Evolutionary conservation across 2,329 filamentous ascomycete species (phyloP).

Genomic region (Aspergillus sp.): DNA sequence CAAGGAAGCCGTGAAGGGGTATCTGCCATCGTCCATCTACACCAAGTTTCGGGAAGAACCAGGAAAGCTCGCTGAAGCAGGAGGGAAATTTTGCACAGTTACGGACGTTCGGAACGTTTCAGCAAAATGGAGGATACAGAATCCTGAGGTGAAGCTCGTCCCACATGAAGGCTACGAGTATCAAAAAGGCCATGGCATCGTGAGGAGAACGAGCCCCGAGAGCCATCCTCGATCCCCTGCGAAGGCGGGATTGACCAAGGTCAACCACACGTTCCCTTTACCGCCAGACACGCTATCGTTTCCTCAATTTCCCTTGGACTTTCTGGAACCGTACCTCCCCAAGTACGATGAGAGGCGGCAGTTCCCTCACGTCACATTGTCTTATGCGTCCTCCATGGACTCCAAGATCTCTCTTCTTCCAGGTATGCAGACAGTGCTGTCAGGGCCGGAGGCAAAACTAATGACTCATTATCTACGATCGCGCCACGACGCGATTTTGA

Average conservation of each 20-base stretch:
- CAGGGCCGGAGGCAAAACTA: slow-evolving; percentile 76
- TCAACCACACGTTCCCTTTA: slow-evolving; percentile 18
- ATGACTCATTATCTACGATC: slow-evolving; percentile 92
- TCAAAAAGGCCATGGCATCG: slow-evolving; percentile 42
- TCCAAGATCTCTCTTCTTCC: slow-evolving; percentile 72
- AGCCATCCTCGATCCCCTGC: slow-evolving; percentile 9
- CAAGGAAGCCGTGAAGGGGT: slow-evolving; percentile 45
- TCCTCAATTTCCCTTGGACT: slow-evolving; percentile 42
- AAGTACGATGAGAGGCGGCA: slow-evolving; percentile 26
- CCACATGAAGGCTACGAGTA: slow-evolving; percentile 46
- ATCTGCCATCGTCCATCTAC: slow-evolving; percentile 49
- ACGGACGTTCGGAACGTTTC: slow-evolving; percentile 49
- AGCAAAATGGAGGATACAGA: slow-evolving; percentile 47
- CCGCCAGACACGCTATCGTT: slow-evolving; percentile 45
- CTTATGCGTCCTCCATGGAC: slow-evolving; percentile 89
- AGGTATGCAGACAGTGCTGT: slow-evolving; percentile 77
- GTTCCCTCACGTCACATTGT: slow-evolving; percentile 68
- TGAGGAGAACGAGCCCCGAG: slow-evolving; percentile 26
- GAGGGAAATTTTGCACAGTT: slow-evolving; percentile 45
- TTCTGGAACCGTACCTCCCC: slow-evolving; percentile 54
- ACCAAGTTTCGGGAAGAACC: slow-evolving; percentile 47
- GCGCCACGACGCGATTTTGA: slow-evolving; percentile 76
- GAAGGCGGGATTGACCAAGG: slow-evolving; percentile 9
- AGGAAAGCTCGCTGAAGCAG: slow-evolving; percentile 42
- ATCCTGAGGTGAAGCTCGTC: slow-evolving; percentile 41